Base-by-base conservation (phyloP, 2,329 filamentous ascomycete species). In the Cladophialophora exuberans region DNA sequence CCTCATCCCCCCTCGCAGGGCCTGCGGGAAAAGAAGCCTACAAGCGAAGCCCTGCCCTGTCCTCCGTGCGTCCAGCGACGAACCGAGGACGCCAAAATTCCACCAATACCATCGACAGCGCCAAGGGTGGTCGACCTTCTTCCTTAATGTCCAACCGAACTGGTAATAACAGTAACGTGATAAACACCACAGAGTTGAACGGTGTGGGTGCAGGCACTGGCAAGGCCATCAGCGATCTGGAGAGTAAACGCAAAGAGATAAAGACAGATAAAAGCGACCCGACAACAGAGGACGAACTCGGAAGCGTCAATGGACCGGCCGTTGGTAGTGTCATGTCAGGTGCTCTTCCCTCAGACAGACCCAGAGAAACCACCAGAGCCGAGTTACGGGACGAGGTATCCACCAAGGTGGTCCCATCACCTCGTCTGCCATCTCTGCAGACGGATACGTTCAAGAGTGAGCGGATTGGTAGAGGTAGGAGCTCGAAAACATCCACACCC, bases 41-140 rank as follows among this genome's bases (percentile, higher is more conserved):
- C 69, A 63, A 78, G 75, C 60, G 76, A 50, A 89, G 86, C 35
- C 87, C 88, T 23, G 83, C 79, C 6, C 85, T 85, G 5, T 73
- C 73, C 55, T 71, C 74, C 25, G 75, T 83, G 54, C 83, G 87
- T 38, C 86, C 89, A 10, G 79, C 83, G 46, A 85, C 86, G 4
- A 84, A 87, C 4, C 84, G 90, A 62, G 83, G 84, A 31, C 85
- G 90, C 66, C 89, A 91, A 67, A 92, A 88, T 66, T 89, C 88
- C 13, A 81, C 83, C 51, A 82, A 84, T 54, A 80, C 82, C n/a
- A 75, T 72, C 47, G 74, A 75, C 17, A 49, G 30, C 22, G 31
- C 31, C 4, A 47, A 52, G 44, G 46, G 35, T 13, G 56, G 48
- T 26, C 52, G 61, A 23, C 59, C 61, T 11, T 84, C 86, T 1